Evolutionary conservation across 768 basidiomycete species (phyloP).

Genomic region (Mycena indigotica): DNA sequence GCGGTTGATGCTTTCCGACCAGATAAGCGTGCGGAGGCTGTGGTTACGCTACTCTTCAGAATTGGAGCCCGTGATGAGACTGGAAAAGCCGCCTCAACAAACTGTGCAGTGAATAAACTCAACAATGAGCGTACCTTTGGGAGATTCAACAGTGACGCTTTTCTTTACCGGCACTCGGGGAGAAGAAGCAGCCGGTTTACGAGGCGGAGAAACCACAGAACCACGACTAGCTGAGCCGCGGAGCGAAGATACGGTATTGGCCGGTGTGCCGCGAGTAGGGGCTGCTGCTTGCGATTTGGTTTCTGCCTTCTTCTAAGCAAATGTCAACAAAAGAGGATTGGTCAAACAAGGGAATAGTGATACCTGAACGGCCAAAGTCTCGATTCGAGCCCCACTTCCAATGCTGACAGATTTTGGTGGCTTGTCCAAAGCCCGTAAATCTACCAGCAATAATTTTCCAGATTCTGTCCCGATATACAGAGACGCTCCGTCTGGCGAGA

Average conservation of each 20-base stretch:
- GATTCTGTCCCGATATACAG: conserved; percentile 66
- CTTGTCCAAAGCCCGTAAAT: conserved; percentile 67
- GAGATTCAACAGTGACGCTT: not conserved
- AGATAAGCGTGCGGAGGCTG: not conserved
- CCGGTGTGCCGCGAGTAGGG: conserved; percentile 17
- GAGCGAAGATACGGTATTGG: not conserved
- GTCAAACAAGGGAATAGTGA: too few relatives aligned
- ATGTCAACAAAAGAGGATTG: not conserved
- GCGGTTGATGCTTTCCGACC: too few relatives aligned
- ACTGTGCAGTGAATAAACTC: not conserved
- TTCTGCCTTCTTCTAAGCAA: conserved; percentile 25
- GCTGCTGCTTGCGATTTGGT: conserved; percentile 17
- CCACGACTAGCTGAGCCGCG: not conserved
- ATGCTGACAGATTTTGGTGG: conserved; percentile 57
- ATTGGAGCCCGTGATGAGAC: not conserved
- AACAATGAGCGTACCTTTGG: not conserved
- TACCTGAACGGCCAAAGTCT: conserved; percentile 62
- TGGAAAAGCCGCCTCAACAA: not conserved
- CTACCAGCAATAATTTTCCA: conserved; percentile 64
- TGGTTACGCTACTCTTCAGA: not conserved
- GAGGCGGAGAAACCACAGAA: not conserved
- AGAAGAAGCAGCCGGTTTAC: not conserved
- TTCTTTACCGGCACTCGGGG: not conserved
- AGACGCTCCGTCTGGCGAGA: conserved; percentile 69
- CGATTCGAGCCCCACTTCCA: conserved; percentile 48